Conservation (phyloP, 108 stramenopile species). For the Licmophora abbreviata region DNA sequence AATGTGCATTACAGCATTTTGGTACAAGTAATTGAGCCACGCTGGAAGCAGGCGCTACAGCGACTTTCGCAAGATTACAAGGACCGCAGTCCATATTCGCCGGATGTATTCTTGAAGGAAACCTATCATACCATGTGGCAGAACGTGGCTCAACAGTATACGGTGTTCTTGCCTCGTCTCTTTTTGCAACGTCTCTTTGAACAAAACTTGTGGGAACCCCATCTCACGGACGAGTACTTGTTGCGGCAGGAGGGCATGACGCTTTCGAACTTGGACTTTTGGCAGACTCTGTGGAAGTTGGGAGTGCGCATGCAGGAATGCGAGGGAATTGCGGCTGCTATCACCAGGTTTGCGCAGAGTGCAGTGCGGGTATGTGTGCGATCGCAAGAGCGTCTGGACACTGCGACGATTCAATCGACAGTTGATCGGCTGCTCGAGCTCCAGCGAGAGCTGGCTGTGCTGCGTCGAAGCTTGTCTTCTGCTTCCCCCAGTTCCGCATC, state of each 20-base stretch:
- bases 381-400: no score
- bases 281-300: no score
- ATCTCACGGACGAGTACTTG: slow-evolving; percentile 3
- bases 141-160: slow-evolving; percentile 7
- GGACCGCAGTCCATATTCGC: background rate
- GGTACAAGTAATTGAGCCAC: background rate
- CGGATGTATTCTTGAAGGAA: slow-evolving; percentile 5
- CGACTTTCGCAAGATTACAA: slow-evolving; percentile 21
- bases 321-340: no score
- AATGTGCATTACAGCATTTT: slow-evolving; percentile 19
- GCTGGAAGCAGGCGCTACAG: slow-evolving; percentile 27
- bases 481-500: background rate
- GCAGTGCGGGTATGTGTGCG: no score
- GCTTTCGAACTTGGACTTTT: no score
- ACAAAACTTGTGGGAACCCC: slow-evolving; percentile 7
- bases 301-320: no score
- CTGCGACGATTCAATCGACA: no score
- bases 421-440: no score
- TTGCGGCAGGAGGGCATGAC: no score
- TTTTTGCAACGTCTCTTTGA: slow-evolving; percentile 13
- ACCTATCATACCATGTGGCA: slow-evolving; percentile 2
- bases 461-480: no score
- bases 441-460: no score
- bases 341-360: no score
- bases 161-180: slow-evolving; percentile 8